A percentile compares a stretch with the other conserved stretches of the same genome.
These are phyloP conservation scores for Amylostereum chailletii DNA, from an alignment of 1,284 basidiomycete genomes.

Conservation along the genomic window DNA sequence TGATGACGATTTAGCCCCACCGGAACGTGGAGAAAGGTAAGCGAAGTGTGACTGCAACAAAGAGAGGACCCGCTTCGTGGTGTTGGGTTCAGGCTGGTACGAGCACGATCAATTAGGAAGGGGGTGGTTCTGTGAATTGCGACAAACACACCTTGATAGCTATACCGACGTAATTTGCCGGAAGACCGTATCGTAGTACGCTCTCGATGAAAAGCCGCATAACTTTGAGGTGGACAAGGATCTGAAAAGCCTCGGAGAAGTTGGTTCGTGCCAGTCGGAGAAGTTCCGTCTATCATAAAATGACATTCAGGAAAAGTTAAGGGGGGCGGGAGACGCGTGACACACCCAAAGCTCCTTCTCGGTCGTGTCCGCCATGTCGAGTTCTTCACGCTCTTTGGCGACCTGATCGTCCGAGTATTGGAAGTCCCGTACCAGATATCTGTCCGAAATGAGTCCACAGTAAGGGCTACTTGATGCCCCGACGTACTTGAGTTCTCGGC, in stretches of 20 bases:
- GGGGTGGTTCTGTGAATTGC: neutral
- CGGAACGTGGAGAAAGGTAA: slow-evolving; percentile 69
- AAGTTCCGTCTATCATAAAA: slow-evolving; percentile 70
- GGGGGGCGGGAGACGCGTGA: neutral
- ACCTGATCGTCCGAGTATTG: slow-evolving; percentile 83
- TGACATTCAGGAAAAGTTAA: neutral
- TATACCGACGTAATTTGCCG: slow-evolving; percentile 84
- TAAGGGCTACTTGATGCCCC: slow-evolving; percentile 9
- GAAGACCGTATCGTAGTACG: slow-evolving; percentile 91
- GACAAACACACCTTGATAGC: slow-evolving; percentile 62
- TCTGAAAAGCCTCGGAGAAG: slow-evolving; percentile 95
- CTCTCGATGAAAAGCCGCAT: slow-evolving; percentile 91
- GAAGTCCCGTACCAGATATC: slow-evolving; percentile 93
- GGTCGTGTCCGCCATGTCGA: slow-evolving; percentile 72
- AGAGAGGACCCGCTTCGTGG: slow-evolving; percentile 71
- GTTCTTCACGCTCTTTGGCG: slow-evolving; percentile 77
- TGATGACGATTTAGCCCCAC: slow-evolving; percentile 32
- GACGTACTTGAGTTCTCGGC: slow-evolving; percentile 84
- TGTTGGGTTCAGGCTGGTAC: slow-evolving; percentile 79
- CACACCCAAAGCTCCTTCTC: slow-evolving; percentile 98
- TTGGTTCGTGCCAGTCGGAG: slow-evolving; percentile 90
- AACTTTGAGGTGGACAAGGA: slow-evolving; percentile 91
- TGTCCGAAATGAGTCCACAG: slow-evolving; percentile 17
- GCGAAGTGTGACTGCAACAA: slow-evolving; percentile 71
- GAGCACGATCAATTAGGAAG: neutral